Evolutionary conservation across 306 rosid genomes (phyloP).

Genomic region (Arachis stenosperma): DNA sequence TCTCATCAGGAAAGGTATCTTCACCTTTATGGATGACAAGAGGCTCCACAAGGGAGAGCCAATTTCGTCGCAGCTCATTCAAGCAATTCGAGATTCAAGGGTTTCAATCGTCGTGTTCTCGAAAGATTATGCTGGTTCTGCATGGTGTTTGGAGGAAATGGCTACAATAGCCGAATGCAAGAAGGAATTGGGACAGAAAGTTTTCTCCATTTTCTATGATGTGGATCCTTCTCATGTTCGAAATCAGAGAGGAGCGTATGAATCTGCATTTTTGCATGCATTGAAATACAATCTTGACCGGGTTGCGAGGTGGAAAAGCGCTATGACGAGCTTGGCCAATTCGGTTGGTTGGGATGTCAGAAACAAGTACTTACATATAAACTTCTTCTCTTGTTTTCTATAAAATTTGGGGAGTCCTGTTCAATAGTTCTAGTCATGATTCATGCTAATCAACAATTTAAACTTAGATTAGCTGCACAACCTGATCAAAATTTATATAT

Average conservation of each 20-base stretch:
- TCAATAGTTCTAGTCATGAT: too few species aligned
- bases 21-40: slow-evolving; percentile 29
- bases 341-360: slow-evolving; percentile 28
- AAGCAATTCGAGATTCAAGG: background rate
- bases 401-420: too few species aligned
- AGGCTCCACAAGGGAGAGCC: slow-evolving; percentile 12
- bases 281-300: background rate
- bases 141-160: slow-evolving; percentile 41
- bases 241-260: background rate
- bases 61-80: background rate
- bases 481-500: too few species aligned
- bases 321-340: background rate
- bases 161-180: background rate
- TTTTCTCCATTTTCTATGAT: slow-evolving; percentile 33
- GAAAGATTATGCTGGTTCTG: background rate
- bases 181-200: background rate
- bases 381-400: background rate
- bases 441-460: too few species aligned
- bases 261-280: background rate
- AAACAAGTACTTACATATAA: background rate
- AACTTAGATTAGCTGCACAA: too few species aligned
- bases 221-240: slow-evolving; percentile 32
- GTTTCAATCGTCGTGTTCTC: slow-evolving; percentile 32
- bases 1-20: slow-evolving; percentile 25
- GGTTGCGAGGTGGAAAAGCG: background rate